Evolutionary conservation across 2,329 filamentous ascomycete genomes (phyloP), one percentile per base, ranked within the genome.

Genomic region (Penicillium corylophilum): DNA sequence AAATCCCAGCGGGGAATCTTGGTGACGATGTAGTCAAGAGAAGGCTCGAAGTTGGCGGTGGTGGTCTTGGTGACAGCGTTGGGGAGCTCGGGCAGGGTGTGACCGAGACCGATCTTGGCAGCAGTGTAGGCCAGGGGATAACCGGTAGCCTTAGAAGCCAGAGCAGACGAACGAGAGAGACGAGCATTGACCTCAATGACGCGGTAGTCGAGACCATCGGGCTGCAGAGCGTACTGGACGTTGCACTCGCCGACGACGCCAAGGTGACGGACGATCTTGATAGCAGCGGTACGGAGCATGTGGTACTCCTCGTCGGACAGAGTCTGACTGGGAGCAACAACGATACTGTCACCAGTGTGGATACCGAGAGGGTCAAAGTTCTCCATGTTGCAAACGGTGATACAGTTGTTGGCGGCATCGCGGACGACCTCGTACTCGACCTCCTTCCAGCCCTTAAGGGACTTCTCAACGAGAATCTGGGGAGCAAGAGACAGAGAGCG

Each of bases 1-100:
- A 99, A 76, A 81, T 99, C 94, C 94, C 94, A 99, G 68, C 94
- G 86, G 64, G 94, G 94, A 64, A 99, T 97, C 81, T 99, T 99
- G 64, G 91, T 96, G 61, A 99, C 94, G 60, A 99, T 90, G 73
- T 99, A 99, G 70, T 99, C 94, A 59, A 99, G 79, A 56, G 90
- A 95, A 46, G 94, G 94, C 75, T 99, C 94, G 71, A 99, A 99
- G 81, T 97, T 97, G 69, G 94, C 94, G 8, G 94, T 97, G 16
- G 94, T 99, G 12, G 94, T 97, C 80, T 96, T 96, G 55, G 94
- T 99, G 51, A 99, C 94, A 54, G 94, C 93, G 67, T 99, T 99
- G 63, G 94, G 94, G 23, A 99, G 84, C 76, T 97, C 92, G 36
- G 94, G 94, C 23, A 99, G 83, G 65, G 86, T 95, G 79, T 97